A percentile compares a stretch with the other conserved stretches of the same genome.
Evolutionary conservation across 2,329 filamentous ascomycete species (phyloP).

Genomic region (Madurella mycetomatis): DNA sequence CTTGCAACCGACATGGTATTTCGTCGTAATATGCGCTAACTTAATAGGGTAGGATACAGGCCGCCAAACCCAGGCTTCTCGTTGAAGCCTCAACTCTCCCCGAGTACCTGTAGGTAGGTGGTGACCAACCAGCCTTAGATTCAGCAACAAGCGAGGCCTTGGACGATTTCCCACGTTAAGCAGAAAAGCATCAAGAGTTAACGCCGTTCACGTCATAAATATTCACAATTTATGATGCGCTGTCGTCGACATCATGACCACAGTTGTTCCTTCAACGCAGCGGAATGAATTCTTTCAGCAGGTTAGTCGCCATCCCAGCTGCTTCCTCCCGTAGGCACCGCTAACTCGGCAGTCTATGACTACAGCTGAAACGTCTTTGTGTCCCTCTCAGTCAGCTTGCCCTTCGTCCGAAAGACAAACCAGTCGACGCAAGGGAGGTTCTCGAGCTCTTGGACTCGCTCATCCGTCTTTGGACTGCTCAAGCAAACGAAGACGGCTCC

Average conservation of each 20-base stretch:
- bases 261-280: slow-evolving; percentile 12
- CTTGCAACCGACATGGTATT: too few relatives aligned
- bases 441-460: slow-evolving; percentile 19
- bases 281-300: slow-evolving; percentile 37
- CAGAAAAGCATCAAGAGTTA: too few relatives aligned
- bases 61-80: too few relatives aligned
- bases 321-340: background rate
- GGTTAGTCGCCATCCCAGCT: slow-evolving; percentile 21
- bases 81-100: too few relatives aligned
- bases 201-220: too few relatives aligned
- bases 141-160: too few relatives aligned
- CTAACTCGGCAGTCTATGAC: background rate
- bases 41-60: too few relatives aligned
- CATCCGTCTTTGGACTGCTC: slow-evolving; percentile 20
- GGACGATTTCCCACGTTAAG: too few relatives aligned
- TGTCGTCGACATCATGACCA: slow-evolving; percentile 20
- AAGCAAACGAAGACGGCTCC: slow-evolving; percentile 35
- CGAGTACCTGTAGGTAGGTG: too few relatives aligned
- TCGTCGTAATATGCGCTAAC: too few relatives aligned
- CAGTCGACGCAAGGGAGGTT: slow-evolving; percentile 21
- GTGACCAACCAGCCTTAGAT: too few relatives aligned
- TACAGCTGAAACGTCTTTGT: slow-evolving; percentile 26
- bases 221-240: background rate
- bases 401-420: slow-evolving; percentile 20
- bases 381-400: slow-evolving; percentile 27